These are phyloP conservation scores for Lactarius vividus DNA, from an alignment of 768 basidiomycete genomes.

Conservation along the genomic window DNA sequence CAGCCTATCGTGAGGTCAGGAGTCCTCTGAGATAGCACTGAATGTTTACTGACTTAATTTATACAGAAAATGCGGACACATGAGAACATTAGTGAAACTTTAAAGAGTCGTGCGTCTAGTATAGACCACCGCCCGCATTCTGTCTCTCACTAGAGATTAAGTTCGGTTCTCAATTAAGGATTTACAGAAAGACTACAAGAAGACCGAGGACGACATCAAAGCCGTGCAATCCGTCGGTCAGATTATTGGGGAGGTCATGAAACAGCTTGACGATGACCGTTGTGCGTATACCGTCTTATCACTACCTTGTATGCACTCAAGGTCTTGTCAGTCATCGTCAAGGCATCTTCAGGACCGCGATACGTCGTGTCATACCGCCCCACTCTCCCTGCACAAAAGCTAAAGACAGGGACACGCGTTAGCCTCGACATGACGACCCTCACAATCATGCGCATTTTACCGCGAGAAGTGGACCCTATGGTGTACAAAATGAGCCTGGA, in stretches of 20 bases:
- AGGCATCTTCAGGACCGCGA: slow-evolving; percentile 96
- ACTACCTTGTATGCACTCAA: slow-evolving; percentile 3
- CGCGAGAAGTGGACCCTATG: slow-evolving; percentile 94
- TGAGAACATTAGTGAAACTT: slow-evolving; percentile 76
- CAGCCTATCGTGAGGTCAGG: slow-evolving; percentile 68
- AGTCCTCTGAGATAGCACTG: slow-evolving; percentile 19
- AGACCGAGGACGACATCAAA: slow-evolving; percentile 99
- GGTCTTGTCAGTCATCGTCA: slow-evolving; percentile 78
- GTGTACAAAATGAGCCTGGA: slow-evolving; percentile 99
- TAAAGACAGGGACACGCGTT: slow-evolving; percentile 92
- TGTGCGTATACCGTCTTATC: slow-evolving; percentile 54
- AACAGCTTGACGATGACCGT: slow-evolving; percentile 95
- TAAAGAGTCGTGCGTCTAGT: slow-evolving; percentile 78
- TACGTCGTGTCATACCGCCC: slow-evolving; percentile 98
- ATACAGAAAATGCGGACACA: slow-evolving; percentile 95
- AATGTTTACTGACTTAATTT: slow-evolving; percentile 22
- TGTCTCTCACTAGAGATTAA: slow-evolving; percentile 34
- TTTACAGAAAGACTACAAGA: slow-evolving; percentile 83
- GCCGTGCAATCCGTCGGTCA: slow-evolving; percentile 98
- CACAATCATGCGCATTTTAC: slow-evolving; percentile 97
- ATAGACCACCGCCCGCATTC: background rate
- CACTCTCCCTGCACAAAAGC: slow-evolving; percentile 84
- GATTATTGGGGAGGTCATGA: slow-evolving; percentile 98
- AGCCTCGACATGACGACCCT: slow-evolving; percentile 99
- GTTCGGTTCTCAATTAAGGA: slow-evolving; percentile 91